Evolutionary conservation across 192 early-diverging fungal species (phyloP).

Genomic region (Lunasporangiospora selenospora): DNA sequence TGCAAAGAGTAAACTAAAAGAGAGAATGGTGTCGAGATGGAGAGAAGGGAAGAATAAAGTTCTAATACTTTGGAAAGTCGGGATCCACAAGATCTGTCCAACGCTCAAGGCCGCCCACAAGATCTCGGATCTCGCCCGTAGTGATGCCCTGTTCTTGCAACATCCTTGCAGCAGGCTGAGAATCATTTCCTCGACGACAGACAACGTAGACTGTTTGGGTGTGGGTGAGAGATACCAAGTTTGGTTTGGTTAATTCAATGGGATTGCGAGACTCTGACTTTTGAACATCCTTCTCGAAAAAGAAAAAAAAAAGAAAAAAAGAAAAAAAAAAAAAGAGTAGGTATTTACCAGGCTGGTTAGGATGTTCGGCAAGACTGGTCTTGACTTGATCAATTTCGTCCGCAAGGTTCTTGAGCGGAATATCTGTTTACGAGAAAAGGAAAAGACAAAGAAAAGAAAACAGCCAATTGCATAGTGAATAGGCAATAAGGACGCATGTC

Average conservation of each 20-base stretch:
- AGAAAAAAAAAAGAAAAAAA: too few species aligned
- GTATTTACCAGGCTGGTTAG: constrained; percentile 15
- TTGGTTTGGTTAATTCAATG: too few species aligned
- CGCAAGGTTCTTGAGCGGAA: constrained; percentile 62
- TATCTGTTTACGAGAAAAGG: constrained; percentile 38
- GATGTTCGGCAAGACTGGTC: background rate
- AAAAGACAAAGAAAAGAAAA: background rate
- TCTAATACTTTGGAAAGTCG: constrained; percentile 83
- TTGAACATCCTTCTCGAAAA: too few species aligned
- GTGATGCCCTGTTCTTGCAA: constrained; percentile 72
- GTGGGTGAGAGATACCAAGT: too few species aligned
- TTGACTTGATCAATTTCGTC: constrained; percentile 53
- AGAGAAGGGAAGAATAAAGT: background rate
- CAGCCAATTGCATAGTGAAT: background rate
- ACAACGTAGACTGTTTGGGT: constrained; percentile 71
- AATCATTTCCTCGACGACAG: constrained; percentile 91
- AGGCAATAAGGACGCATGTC: background rate
- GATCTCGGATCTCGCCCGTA: constrained; percentile 67
- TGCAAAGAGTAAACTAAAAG: background rate
- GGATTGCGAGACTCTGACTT: too few species aligned
- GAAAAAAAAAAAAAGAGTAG: background rate
- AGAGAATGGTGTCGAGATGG: background rate
- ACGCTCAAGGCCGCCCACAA: constrained; percentile 79
- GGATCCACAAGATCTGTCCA: constrained; percentile 82
- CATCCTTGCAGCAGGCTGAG: constrained; percentile 82